These are phyloP conservation scores for Avena insularis DNA, from an alignment of 176 grass and related monocot genomes.

Conservation along the genomic window DNA sequence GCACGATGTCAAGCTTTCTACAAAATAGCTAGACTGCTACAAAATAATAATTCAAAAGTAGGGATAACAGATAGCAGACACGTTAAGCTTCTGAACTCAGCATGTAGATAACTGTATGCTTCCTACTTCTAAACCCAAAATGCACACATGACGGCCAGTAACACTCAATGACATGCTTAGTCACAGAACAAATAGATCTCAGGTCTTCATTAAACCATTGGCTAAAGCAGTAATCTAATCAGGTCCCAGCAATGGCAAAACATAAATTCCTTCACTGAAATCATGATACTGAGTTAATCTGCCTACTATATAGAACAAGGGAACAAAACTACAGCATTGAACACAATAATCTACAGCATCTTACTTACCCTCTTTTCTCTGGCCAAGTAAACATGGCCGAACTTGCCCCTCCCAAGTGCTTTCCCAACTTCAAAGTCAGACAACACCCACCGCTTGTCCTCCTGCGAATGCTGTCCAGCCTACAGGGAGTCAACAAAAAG, in stretches of 20 bases:
- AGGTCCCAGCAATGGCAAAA: not conserved
- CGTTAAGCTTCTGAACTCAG: not conserved
- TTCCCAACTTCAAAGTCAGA: constrained; percentile 89
- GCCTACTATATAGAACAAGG: not conserved
- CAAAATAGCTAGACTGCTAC: not conserved
- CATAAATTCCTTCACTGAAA: not conserved
- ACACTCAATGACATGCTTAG: constrained; percentile 1
- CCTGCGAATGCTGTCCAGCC: constrained; percentile 41
- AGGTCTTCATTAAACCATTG: not conserved
- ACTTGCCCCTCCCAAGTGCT: constrained; percentile 91
- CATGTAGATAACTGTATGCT: not conserved
- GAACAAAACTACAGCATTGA: not conserved
- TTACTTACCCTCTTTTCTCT: constrained; percentile 82
- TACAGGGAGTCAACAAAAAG: constrained; percentile 28
- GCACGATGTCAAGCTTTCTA: not conserved
- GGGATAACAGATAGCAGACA: not conserved
- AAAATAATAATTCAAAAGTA: not conserved
- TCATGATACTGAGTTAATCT: constrained; percentile 3
- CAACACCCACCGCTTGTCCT: constrained; percentile 79
- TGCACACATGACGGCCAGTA: not conserved
- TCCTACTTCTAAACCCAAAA: constrained; percentile 23
- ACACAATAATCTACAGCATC: not conserved
- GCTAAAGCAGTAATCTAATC: not conserved
- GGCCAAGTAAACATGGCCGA: constrained; percentile 93
- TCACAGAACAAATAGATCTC: constrained; percentile 10